Evolutionary conservation across 805 yeast species (phyloP), one percentile per base, ranked within the genome.

Genomic region (Metschnikowia matae): DNA sequence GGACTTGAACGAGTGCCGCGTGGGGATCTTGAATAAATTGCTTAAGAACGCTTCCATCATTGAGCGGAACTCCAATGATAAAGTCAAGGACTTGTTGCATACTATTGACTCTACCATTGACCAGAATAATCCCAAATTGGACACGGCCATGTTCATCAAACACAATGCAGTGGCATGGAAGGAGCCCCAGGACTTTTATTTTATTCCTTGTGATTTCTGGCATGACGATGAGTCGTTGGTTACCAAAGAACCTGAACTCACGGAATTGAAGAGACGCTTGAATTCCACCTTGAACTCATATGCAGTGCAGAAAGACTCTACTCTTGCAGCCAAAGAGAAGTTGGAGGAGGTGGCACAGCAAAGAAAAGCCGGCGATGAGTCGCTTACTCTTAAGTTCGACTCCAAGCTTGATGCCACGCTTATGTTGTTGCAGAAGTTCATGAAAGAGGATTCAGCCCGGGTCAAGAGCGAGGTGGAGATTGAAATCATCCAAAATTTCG

Each of bases 161-260:
- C 99, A 94, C 69, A 94, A 94, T 65, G 54, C 78, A 23, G 68
- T 70, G 17, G 69, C 65, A 15, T 94, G 97, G 97, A 75, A 75
- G 41, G 97, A 90, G 59, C 98, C 97, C 1, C 73, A 72, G 6
- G 98, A 92, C 69, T 89, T 87, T 62, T 77, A 81, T 56, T 94
- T 87, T 61, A 79, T 87, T 54, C 97, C 98, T 1, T 84, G 96
- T 23, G 84, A 90, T 31, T 85, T 94, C 39, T 94, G 99, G 99
- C 98, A 92, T 68, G 99, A 94, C 62, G 97, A 94, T 67, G 96
- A 89, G 56, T 71, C 79, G 34, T 77, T 87, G 61, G 75, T 85
- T 54, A 73, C 78, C 4, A 77, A 79, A 40, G 83, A 79, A 39
- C 77, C 75, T 5, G 88, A 83, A 60, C 68, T 85, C 47, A 73